phyloP scores from a whole-genome alignment of 2,329 filamentous ascomycete species.

The Fusarium sp. region DNA sequence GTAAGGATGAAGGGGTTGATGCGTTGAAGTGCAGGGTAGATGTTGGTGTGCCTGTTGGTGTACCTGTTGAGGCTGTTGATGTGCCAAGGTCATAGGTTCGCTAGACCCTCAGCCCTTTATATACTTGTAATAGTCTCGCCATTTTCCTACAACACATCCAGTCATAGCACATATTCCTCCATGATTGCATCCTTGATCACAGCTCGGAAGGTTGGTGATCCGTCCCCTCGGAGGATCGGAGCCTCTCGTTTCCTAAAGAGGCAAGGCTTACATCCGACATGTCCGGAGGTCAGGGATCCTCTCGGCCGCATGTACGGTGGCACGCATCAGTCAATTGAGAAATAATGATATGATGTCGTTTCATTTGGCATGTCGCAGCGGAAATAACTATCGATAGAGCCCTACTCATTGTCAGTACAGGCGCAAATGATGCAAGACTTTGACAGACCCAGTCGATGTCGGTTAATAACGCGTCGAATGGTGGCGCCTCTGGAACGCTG shows the following conservation, averaged over 20 bases:
- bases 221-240: slow-evolving; percentile 5
- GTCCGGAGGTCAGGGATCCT: not conserved
- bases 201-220: not conserved
- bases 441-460: slow-evolving; percentile 3
- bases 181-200: no score
- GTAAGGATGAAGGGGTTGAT: not conserved
- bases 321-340: not conserved
- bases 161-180: not conserved
- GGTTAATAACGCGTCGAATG: not conserved
- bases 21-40: not conserved
- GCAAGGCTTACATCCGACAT: slow-evolving; percentile 19
- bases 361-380: not conserved
- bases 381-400: not conserved
- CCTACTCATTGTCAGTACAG: not conserved
- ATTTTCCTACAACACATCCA: not conserved
- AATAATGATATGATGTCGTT: not conserved
- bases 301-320: not conserved
- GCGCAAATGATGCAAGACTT: not conserved
- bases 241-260: slow-evolving; percentile 13
- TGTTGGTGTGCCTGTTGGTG: no score
- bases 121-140: not conserved
- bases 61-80: no score
- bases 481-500: not conserved
- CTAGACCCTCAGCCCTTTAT: not conserved
- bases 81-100: not conserved